Base-by-base conservation (phyloP, 148 eudicot species). In the Oxyria digyna region DNA sequence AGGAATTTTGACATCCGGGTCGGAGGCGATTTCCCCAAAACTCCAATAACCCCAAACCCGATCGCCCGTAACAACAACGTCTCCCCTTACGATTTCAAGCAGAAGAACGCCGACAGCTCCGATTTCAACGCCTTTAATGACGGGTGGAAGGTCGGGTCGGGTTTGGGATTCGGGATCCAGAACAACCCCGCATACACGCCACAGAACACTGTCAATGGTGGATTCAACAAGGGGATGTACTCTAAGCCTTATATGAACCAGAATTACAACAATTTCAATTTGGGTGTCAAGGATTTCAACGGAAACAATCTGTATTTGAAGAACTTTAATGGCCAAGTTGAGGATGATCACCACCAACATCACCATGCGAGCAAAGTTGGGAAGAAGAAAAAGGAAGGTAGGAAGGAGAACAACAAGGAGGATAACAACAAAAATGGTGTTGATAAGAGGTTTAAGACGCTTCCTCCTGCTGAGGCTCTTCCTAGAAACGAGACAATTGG, bases 391-490 rank as follows among this genome's bases (percentile, higher is more conserved):
- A 85, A 62, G 38, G 82, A 77, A 35, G 77, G 57, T 29, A 73
- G 75, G 18, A 72, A 70, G 14, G 76, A 80, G 35, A 76, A 78
- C 8, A 73, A 73, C 8, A 73, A 73, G 59, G 73, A 69, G 38
- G 74, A 71, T 4, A 75, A 38, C 68, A 49, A 46, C 13, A 82
- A 81, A 31, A 85, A 74, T 76, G 83, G 82, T 13, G 82, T 85
- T 42, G 97, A 88, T 70, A 94, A 94, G 80, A 91, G 97, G 87
- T 94, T 94, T 72, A 91, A 94, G 87, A 90, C 97, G 3, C 77
- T 94, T 54, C 99, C 99, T 67, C 83, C 97, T 8, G 77, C 96
- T 6, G 97, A 94, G 63, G 75, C 96, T 46, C 76, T 94, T 71
- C 99, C 97, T 0, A 94, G 89, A 68, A 81, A 88, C 73, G 99